These are phyloP conservation scores for Trichodelitschia bisporula DNA, from an alignment of 495 filamentous ascomycete genomes.

Conservation along the genomic window DNA sequence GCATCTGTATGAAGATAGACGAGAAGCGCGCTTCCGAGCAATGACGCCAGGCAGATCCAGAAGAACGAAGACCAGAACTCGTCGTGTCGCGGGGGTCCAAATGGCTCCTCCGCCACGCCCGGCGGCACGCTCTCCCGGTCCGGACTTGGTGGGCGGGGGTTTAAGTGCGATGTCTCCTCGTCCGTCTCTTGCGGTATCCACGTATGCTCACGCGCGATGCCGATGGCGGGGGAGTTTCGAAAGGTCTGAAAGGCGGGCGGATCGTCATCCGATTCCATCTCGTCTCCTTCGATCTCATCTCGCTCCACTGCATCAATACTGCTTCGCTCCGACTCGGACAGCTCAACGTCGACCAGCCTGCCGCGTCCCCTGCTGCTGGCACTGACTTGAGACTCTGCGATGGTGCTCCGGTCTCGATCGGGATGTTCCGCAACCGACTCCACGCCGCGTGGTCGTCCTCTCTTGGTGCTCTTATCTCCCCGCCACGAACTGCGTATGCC, in stretches of 20 bases:
- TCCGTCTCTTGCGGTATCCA: slow-evolving; percentile 25
- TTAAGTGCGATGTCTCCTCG: slow-evolving; percentile 15
- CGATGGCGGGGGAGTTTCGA: slow-evolving; percentile 22
- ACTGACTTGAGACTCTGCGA: slow-evolving; percentile 15
- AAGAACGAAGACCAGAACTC: slow-evolving; percentile 81
- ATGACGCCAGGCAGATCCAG: slow-evolving; percentile 53
- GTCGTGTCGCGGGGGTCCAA: slow-evolving; percentile 43
- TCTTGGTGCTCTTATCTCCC: slow-evolving; percentile 17
- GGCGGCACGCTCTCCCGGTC: slow-evolving; percentile 22
- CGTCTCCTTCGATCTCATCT: slow-evolving; percentile 32
- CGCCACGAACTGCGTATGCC: slow-evolving; percentile 37
- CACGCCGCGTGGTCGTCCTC: slow-evolving; percentile 12
- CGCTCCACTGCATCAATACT: slow-evolving; percentile 22
- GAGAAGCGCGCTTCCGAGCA: slow-evolving; percentile 70
- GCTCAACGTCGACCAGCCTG: slow-evolving; percentile 66
- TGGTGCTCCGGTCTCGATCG: slow-evolving; percentile 10
- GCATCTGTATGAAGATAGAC: slow-evolving; percentile 63
- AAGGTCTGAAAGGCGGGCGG: slow-evolving; percentile 82
- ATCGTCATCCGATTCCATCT: slow-evolving; percentile 33
- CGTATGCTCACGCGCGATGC: slow-evolving; percentile 9
- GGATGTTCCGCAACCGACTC: slow-evolving; percentile 14
- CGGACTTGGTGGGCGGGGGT: slow-evolving; percentile 20
- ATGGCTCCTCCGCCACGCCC: slow-evolving; percentile 18
- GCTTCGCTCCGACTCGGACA: slow-evolving; percentile 36
- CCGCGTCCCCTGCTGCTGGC: slow-evolving; percentile 34